A percentile compares a stretch with the other conserved stretches of the same genome.
phyloP scores from a whole-genome alignment of 805 yeast genomes.

The Hanseniaspora mollemarum region DNA sequence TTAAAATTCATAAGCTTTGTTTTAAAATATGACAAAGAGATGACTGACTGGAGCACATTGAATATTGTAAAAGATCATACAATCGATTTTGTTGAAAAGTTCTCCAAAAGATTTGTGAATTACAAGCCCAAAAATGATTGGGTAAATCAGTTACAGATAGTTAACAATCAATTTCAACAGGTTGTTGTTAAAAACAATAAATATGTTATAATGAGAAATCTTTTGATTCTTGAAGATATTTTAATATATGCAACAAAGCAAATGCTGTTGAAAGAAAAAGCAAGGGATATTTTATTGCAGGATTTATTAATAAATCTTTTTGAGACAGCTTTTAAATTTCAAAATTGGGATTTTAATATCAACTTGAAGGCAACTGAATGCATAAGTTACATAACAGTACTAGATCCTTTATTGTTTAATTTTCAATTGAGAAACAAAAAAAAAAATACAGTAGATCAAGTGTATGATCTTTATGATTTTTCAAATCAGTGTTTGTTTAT shows the following conservation, averaged over 20 bases:
- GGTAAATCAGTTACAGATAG: not conserved
- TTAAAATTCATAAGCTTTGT: slow-evolving; percentile 6
- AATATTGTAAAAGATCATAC: slow-evolving; percentile 3
- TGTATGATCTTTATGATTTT: slow-evolving; percentile 51
- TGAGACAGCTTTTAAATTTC: slow-evolving; percentile 47
- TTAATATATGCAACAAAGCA: not conserved
- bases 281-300: slow-evolving; percentile 28
- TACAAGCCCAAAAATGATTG: slow-evolving; percentile 24
- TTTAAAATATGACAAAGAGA: slow-evolving; percentile 23
- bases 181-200: slow-evolving; percentile 4
- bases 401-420: slow-evolving; percentile 53
- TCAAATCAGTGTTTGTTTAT: slow-evolving; percentile 57
- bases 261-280: not conserved
- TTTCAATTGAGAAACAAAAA: slow-evolving; percentile 28
- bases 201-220: slow-evolving; percentile 9
- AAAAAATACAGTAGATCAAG: slow-evolving; percentile 30
- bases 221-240: not conserved
- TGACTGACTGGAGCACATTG: slow-evolving; percentile 5
- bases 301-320: slow-evolving; percentile 42
- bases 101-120: slow-evolving; percentile 22
- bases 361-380: slow-evolving; percentile 55
- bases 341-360: slow-evolving; percentile 37
- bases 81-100: slow-evolving; percentile 9
- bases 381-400: slow-evolving; percentile 63
- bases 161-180: slow-evolving; percentile 6